These are phyloP conservation scores for Backusella australiensis DNA, from an alignment of 192 early-diverging fungal species.

Conservation along the genomic window DNA sequence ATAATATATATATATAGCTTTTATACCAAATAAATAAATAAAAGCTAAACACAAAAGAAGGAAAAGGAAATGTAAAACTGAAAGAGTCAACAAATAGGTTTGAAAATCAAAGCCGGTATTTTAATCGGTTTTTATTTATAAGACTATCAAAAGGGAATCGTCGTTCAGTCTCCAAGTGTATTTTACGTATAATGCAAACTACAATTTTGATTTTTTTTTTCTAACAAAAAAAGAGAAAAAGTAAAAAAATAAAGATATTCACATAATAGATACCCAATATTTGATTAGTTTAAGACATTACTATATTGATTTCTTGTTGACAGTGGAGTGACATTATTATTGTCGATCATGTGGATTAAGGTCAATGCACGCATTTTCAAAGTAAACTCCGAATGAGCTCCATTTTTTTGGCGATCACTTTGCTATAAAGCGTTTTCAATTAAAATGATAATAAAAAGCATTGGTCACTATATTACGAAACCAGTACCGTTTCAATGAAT, in stretches of 20 bases:
- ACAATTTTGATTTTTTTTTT: too few relatives aligned
- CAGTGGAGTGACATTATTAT: not conserved
- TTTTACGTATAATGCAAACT: too few relatives aligned
- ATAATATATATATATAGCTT: not conserved
- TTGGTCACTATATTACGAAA: too few relatives aligned
- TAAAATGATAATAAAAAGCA: not conserved
- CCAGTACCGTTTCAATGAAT: too few relatives aligned
- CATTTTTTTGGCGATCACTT: not conserved
- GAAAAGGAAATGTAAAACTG: not conserved
- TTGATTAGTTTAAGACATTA: too few relatives aligned
- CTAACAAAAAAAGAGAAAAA: not conserved
- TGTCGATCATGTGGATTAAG: not conserved
- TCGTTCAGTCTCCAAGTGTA: too few relatives aligned
- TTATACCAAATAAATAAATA: not conserved
- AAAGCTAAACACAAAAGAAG: not conserved
- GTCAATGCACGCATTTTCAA: not conserved
- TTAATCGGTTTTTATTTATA: not conserved
- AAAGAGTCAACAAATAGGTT: not conserved
- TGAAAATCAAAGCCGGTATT: not conserved
- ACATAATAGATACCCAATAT: too few relatives aligned
- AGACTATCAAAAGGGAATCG: too few relatives aligned
- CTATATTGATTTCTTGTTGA: not conserved
- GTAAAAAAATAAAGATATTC: too few relatives aligned
- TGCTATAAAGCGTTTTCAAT: not conserved
- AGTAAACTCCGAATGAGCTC: not conserved